Evolutionary conservation across 1,284 basidiomycete genomes (phyloP), one percentile per base, ranked within the genome.

Genomic region (Leccinum discolor): DNA sequence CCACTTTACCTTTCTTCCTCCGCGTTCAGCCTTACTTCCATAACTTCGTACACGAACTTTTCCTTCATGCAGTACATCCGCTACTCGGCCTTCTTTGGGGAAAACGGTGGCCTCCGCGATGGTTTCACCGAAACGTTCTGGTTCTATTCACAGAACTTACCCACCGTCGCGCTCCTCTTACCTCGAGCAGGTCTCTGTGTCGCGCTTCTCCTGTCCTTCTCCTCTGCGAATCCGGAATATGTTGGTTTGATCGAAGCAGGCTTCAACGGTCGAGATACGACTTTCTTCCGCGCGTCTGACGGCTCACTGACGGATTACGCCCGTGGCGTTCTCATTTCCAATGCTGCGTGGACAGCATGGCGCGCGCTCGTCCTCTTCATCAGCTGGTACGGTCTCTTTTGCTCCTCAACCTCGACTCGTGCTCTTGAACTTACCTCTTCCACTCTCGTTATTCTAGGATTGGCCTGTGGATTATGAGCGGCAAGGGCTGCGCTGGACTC

Each of bases 1-100:
- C 91, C 92, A 7, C 86, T 96, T 67, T 95, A 95, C 77, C 81
- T 93, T 62, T 95, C 93, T 2, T 83, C 92, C 1, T 82, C 92
- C 6, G 92, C 87, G 5, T 90, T 88, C 79, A 89, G 87, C 73
- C 82, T 90, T 65, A 89, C 87, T 32, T 86, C 86, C 47, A 86
- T 95, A 80, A 84, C 87, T 3, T 94, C 92, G 8, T 95, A 90
- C 79, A 85, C 85, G 65, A 88, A 90, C 78, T 95, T 94, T 76
- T 91, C 88, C 77, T 95, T 95, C 80, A 81, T 96, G 70, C 85
- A 88, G 65, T 86, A 94, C 76, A 82, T 94, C 70, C 89, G 93
- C 56, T 81, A 82, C 66, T 86, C 88, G 10, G 89, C 92, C n/a
- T 88, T 85, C 76, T 76, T 78, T 60, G 81, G 82, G 61, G 83